Base-by-base conservation (phyloP, 2,329 filamentous ascomycete genomes). In the Byssochlamys sp. region DNA sequence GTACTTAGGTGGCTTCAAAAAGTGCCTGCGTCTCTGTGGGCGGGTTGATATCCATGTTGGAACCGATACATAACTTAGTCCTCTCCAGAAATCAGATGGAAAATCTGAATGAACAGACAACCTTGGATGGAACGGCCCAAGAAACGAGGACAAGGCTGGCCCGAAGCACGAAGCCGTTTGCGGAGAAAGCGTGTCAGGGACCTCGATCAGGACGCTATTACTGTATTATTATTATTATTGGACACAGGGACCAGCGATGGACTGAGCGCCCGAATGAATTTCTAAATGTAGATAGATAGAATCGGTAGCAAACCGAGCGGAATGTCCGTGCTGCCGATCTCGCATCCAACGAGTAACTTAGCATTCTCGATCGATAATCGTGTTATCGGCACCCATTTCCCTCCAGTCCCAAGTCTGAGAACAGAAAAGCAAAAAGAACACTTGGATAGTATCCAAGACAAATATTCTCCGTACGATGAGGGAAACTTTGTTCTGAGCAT, bases 221-320 rank as follows among this genome's bases (percentile, higher is more conserved):
- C 19, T 19, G 19, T 19, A 19, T 19, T 19, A 19, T 19, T 19
- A 19, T 19, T 19, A 45, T 6, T 5, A 45, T 45, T 45, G 39
- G 29, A 14, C 39, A 45, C 39, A n/a, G 9, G 39, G 39, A 45
- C 39, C 4, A 19, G n/a, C 39, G 39, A 45, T 45, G 39, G 39
- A 45, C 39, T 45, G 39, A 45, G 39, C 39, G 39, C 39, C 29
- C 29, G 11, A 31, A 31, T 5, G 29, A 19, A 45, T 19, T 19
- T 6, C 4, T 9, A 45, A 24, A 58, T 27, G 2, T 51, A 11
- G 19, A 19, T 19, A 19, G 19, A 19, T 19, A 19, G 25, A 58
- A 59, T 28, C 29, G n/a, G 31, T 63, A 62, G 33, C 12, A 61
- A 49, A 4, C 50, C 19, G 4, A 61, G 51, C 7, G 29, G 57